Evolutionary conservation across 2,329 filamentous ascomycete species (phyloP).

Genomic region (Aspergillus clavatus): DNA sequence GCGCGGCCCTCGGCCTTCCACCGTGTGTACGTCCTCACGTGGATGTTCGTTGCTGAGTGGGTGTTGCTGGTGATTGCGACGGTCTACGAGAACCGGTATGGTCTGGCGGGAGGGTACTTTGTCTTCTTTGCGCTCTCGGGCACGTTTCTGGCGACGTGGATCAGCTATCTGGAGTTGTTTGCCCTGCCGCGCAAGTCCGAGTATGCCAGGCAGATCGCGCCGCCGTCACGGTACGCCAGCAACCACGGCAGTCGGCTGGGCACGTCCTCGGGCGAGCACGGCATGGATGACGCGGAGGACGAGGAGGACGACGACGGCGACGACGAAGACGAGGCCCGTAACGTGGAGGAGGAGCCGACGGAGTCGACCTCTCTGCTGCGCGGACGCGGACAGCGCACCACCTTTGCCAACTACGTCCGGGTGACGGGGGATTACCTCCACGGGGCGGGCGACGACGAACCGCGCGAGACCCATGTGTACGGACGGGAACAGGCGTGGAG

Average conservation of each 20-base stretch:
- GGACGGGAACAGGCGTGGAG: conserved; percentile 83
- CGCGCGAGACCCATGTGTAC: conserved; percentile 46
- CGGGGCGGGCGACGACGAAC: conserved; percentile 25
- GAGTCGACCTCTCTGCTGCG: conserved; percentile 56
- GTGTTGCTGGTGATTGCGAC: conserved; percentile 65
- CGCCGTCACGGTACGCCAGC: conserved; percentile 40
- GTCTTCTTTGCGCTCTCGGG: conserved; percentile 74
- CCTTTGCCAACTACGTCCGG: conserved; percentile 52
- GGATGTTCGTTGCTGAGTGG: conserved; percentile 78
- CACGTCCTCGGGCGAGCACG: conserved; percentile 39
- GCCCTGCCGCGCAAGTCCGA: conserved; percentile 65
- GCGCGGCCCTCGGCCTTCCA: conserved; percentile 82
- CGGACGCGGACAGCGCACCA: conserved; percentile 46
- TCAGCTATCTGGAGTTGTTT: conserved; percentile 77
- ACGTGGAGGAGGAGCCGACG: conserved; percentile 42
- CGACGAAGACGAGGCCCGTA: conserved; percentile 36
- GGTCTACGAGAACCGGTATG: conserved; percentile 68
- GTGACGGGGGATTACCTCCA: conserved; percentile 26
- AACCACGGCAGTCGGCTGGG: conserved; percentile 41
- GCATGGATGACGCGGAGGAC: conserved; percentile 16
- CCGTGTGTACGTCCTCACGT: conserved; percentile 72
- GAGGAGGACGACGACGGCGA: too few relatives aligned
- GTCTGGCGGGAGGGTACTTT: conserved; percentile 72
- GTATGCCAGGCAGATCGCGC: conserved; percentile 56
- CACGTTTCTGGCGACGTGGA: conserved; percentile 66